These are phyloP conservation scores for Thraustochytrium sp. DNA, from an alignment of 352 stramenopile genomes.

Conservation along the genomic window DNA sequence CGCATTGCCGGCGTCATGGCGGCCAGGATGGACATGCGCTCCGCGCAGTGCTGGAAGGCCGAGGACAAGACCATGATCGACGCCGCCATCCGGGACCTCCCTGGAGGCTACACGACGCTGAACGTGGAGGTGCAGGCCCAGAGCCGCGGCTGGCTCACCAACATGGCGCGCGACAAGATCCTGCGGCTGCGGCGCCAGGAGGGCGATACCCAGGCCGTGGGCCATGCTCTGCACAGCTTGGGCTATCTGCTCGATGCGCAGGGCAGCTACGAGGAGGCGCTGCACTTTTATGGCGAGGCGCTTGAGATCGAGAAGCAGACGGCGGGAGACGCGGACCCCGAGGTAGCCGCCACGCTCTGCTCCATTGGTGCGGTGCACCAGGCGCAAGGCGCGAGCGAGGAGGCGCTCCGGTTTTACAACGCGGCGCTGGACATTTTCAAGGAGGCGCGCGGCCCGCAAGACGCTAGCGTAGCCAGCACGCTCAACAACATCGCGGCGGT, in stretches of 20 bases:
- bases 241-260: neutral
- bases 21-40: neutral
- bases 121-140: neutral
- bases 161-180: neutral
- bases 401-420: too few species aligned
- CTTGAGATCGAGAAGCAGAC: too few species aligned
- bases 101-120: neutral
- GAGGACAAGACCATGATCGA: neutral
- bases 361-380: too few species aligned
- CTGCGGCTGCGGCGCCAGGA: neutral
- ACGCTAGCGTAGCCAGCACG: too few species aligned
- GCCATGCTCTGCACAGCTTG: neutral
- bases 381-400: too few species aligned
- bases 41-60: neutral
- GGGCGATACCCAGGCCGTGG: too few species aligned
- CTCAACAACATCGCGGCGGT: too few species aligned
- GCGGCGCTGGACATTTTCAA: too few species aligned
- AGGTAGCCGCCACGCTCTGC: too few species aligned
- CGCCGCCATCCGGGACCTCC: neutral
- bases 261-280: neutral
- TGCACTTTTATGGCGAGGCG: neutral
- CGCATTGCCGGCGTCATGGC: neutral
- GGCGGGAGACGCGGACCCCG: too few species aligned
- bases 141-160: neutral
- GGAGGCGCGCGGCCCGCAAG: too few species aligned